Conservation (phyloP, 1,284 basidiomycete genomes). For the Leccinum pachyderme region DNA sequence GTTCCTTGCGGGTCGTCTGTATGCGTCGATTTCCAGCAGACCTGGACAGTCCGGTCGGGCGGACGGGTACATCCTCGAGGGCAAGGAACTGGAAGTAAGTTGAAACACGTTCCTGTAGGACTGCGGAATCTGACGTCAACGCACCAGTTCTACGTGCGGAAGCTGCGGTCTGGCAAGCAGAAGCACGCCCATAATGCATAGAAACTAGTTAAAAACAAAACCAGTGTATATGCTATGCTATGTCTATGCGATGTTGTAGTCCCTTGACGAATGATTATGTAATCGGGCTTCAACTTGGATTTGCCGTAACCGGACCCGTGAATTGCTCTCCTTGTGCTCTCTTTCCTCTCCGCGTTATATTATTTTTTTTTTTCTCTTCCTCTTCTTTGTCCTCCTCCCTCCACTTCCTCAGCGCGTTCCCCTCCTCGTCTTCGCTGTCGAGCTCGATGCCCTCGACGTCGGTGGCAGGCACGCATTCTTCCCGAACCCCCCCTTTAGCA, state of each 20-base stretch:
- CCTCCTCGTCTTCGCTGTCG: constrained; percentile 24
- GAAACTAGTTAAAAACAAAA: constrained; percentile 13
- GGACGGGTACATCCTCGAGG: constrained; percentile 95
- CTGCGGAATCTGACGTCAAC: constrained; percentile 13
- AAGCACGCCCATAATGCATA: constrained; percentile 75
- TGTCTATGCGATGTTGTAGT: neutral
- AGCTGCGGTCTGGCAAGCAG: constrained; percentile 89
- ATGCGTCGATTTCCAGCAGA: constrained; percentile 86
- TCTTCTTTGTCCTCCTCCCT: neutral
- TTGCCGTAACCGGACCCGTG: constrained; percentile 35
- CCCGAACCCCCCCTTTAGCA: constrained; percentile 35
- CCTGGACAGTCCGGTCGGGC: constrained; percentile 93
- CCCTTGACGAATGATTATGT: constrained; percentile 21
- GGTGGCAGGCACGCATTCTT: constrained; percentile 32
- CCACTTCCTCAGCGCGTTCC: constrained; percentile 16
- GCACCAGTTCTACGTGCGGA: constrained; percentile 86
- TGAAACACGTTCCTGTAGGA: constrained; percentile 3
- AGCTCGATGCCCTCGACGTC: constrained; percentile 41
- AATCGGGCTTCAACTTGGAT: constrained; percentile 17
- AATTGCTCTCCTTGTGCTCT: constrained; percentile 16
- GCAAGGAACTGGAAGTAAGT: constrained; percentile 90
- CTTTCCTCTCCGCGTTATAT: constrained; percentile 35
- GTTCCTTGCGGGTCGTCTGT: constrained; percentile 86
- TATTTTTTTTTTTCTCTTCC: constrained; percentile 19
- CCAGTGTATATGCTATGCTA: constrained; percentile 13